Percentiles rank a stretch among this genome's conserved stretches.
Conservation (phyloP, 768 basidiomycete species). For the Termitomyces sp. region DNA sequence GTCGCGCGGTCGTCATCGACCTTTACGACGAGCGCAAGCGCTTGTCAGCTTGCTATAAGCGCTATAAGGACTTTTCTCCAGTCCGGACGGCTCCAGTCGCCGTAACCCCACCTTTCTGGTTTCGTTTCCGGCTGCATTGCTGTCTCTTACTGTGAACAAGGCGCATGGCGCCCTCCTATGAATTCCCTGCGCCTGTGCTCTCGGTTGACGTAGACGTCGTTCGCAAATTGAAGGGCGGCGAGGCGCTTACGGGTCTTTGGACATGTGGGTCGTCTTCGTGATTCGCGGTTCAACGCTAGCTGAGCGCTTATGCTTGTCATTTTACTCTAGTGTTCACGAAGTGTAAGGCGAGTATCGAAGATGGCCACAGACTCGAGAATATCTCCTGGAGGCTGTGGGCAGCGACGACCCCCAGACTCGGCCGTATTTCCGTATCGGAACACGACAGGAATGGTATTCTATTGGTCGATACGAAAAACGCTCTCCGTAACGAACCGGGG, state of each 20-base stretch:
- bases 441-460: conserved; percentile 9
- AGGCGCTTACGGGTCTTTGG: conserved; percentile 68
- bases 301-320: conserved; percentile 3
- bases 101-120: conserved; percentile 13
- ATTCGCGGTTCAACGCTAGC: not conserved
- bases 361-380: conserved; percentile 83
- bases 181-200: conserved; percentile 64
- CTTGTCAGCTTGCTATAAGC: too few relatives aligned
- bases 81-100: conserved; percentile 6
- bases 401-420: conserved; percentile 1
- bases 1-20: conserved; percentile 4
- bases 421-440: conserved; percentile 18
- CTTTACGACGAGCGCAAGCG: not conserved
- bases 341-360: conserved; percentile 74
- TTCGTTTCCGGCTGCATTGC: conserved; percentile 10
- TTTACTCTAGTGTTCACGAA: conserved; percentile 82
- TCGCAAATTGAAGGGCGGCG: conserved; percentile 63
- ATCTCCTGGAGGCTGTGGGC: conserved; percentile 84
- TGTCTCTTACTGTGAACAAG: not conserved
- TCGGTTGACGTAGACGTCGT: conserved; percentile 64
- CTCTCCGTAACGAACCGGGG: not conserved
- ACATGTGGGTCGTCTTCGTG: conserved; percentile 43
- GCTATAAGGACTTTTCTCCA: not conserved
- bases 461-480: conserved; percentile 16
- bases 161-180: conserved; percentile 20